Evolutionary conservation across 225 moss, liverwort and hornwort species (phyloP).

Genomic region (Thuidium tamariscinum): DNA sequence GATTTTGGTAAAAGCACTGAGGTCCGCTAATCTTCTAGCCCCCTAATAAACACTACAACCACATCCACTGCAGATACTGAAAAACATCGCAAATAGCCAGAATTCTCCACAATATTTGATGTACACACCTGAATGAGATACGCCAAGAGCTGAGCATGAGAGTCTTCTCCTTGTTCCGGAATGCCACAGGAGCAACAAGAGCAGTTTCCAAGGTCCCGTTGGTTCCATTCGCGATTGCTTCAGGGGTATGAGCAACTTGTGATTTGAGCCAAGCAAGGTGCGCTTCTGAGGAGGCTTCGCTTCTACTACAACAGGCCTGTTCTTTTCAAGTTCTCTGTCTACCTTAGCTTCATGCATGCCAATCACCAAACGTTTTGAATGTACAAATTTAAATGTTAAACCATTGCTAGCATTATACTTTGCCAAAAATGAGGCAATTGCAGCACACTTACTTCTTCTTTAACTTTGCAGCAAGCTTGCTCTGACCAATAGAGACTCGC

Average conservation of each 20-base stretch:
- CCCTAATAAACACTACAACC: background rate
- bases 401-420: background rate
- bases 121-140: constrained; percentile 67
- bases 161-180: constrained; percentile 96
- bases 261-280: constrained; percentile 52
- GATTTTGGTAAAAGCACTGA: background rate
- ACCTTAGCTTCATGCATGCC: too few species aligned
- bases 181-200: background rate
- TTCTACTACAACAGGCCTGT: constrained; percentile 14
- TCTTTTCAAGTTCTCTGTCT: too few species aligned
- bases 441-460: constrained; percentile 78
- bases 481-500: constrained; percentile 91
- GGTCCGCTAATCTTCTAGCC: background rate
- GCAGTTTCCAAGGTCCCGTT: background rate
- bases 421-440: background rate
- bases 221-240: background rate
- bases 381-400: background rate
- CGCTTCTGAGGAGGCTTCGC: constrained; percentile 77
- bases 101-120: background rate
- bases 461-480: constrained; percentile 97
- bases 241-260: background rate
- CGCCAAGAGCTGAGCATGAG: constrained; percentile 92
- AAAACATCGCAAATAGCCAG: background rate
- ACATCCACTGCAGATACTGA: background rate
- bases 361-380: background rate